Base-by-base conservation (phyloP, 2,329 filamentous ascomycete genomes). In the Aspergillus niger region DNA sequence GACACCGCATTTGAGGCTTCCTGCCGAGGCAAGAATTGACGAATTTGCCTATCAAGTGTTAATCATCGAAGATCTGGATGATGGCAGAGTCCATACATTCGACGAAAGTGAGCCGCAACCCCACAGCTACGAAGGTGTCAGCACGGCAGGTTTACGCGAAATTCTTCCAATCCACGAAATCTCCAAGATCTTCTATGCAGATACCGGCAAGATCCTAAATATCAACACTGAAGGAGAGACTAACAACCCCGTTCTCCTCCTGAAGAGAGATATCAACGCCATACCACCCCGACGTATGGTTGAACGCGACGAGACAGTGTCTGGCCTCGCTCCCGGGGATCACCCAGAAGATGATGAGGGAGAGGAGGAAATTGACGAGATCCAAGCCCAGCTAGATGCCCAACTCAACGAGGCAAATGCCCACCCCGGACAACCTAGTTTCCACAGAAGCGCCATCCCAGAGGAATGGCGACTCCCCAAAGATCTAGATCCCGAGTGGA, bases 131-230 rank as follows among this genome's bases (percentile, higher is more conserved):
- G 87, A 89, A 63, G 87, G 85, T 50, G 81, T 91, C 32, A 63
- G 73, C 3, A 74, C 81, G 11, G 89, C 89, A 13, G 89, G 89
- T 1, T 84, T 91, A 28, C 81, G 89, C 50, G 87, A 90, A 65
- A 80, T 85, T 39, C 77, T 91, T 15, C 89, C 89, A 1, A 85
- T 91, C 20, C 87, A 91, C 70, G 85, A 91, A 69, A 85, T 97
- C 5, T 91, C 92, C 5, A 97, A 96, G 71, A 91, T 97, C 32
- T 96, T 97, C 76, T 97, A 97, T 70, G 92, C 92, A 1, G 91
- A 96, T 66, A 96, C 91, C 0, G 92, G 92, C 17, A 91, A 91
- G 67, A 91, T 97, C 8, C 81, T 97, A 26, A 96, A 96, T 63
- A 92, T 97, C 58, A 88, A 88, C 13, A 82, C 79, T 2, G 85